These are phyloP conservation scores for Coemansia sp. DNA, from an alignment of 192 early-diverging fungal genomes.

Conservation along the genomic window DNA sequence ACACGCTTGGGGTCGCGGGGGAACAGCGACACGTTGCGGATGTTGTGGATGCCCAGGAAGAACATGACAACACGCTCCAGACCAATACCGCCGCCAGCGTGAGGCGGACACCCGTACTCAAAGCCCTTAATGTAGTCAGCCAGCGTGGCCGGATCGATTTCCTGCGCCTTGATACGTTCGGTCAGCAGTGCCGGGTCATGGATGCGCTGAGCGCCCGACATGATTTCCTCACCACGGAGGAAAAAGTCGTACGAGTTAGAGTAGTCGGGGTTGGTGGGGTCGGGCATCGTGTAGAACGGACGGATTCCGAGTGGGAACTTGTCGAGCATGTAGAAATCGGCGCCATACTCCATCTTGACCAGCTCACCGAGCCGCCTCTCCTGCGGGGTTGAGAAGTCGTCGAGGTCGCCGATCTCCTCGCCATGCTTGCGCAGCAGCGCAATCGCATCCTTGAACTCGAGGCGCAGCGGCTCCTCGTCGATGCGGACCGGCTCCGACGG, in stretches of 20 bases:
- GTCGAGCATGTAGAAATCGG: conserved; percentile 99
- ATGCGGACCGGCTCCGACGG: conserved; percentile 90
- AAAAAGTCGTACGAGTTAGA: conserved; percentile 99
- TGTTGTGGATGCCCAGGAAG: conserved; percentile 92
- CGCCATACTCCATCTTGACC: conserved; percentile 90
- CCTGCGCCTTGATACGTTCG: conserved; percentile 75
- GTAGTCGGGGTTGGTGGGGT: conserved; percentile 80
- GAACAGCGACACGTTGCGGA: conserved; percentile 89
- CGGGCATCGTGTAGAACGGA: conserved; percentile 99
- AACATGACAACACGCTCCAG: conserved; percentile 98
- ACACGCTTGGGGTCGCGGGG: conserved; percentile 96
- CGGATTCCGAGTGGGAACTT: conserved; percentile 97
- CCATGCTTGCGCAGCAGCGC: conserved; percentile 85
- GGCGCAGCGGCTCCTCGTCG: conserved; percentile 75
- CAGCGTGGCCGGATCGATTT: conserved; percentile 77
- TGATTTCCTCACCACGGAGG: conserved; percentile 97
- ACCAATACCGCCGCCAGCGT: conserved; percentile 96
- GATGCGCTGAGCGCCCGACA: conserved; percentile 98
- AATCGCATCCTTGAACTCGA: conserved; percentile 89
- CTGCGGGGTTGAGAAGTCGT: conserved; percentile 87
- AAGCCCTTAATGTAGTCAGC: conserved; percentile 93
- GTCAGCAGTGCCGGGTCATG: conserved; percentile 84
- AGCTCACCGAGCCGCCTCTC: conserved; percentile 85
- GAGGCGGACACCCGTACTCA: conserved; percentile 94
- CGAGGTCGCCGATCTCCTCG: conserved; percentile 87